phyloP scores from a whole-genome alignment of 805 yeast species.

The Candida incommunis region DNA sequence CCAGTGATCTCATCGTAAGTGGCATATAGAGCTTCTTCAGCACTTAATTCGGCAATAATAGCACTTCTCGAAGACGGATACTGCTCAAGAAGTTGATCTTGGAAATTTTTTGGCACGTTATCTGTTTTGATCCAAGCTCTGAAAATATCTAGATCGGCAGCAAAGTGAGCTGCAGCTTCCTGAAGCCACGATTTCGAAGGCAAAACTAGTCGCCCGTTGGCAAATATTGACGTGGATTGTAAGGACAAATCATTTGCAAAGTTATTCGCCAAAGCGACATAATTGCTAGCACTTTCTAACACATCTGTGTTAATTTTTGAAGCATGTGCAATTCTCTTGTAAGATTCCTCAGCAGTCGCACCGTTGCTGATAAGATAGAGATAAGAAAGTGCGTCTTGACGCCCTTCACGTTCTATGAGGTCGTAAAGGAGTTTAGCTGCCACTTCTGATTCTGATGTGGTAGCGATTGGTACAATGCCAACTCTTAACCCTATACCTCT shows the following conservation, averaged over 20 bases:
- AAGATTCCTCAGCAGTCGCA: background rate
- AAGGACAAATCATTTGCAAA: background rate
- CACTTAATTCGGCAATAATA: background rate
- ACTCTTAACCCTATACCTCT: conserved; percentile 62
- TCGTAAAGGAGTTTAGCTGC: background rate
- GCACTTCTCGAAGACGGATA: conserved; percentile 2
- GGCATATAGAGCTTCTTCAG: background rate
- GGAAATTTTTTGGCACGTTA: conserved; percentile 5
- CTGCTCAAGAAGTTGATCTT: conserved; percentile 1
- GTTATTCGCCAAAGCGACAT: background rate
- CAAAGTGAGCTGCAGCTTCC: conserved; percentile 16
- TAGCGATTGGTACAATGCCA: conserved; percentile 59
- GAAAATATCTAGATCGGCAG: conserved; percentile 34
- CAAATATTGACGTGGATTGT: background rate
- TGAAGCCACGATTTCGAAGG: conserved; percentile 14
- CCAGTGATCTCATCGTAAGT: background rate
- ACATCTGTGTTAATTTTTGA: background rate
- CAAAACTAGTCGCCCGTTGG: conserved; percentile 11
- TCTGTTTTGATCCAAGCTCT: conserved; percentile 15
- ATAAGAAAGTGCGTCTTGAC: background rate
- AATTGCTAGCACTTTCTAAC: background rate
- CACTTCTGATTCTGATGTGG: background rate
- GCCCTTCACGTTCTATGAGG: background rate
- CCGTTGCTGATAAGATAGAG: background rate
- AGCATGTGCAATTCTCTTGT: background rate